phyloP scores from a whole-genome alignment of 176 grass and related monocot species.

The Rhipidocladum racemiflorum region DNA sequence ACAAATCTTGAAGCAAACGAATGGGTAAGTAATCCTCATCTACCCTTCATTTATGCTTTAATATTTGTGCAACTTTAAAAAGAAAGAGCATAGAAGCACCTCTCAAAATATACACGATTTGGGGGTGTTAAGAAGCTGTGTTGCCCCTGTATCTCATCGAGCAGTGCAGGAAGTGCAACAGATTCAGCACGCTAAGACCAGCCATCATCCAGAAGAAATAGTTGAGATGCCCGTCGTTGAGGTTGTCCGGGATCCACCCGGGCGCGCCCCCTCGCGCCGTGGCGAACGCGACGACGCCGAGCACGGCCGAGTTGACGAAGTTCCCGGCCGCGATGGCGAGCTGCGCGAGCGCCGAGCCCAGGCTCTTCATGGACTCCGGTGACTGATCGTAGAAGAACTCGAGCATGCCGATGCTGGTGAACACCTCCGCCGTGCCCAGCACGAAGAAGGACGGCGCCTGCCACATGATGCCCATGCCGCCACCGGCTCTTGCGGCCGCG shows the following conservation, averaged over 20 bases:
- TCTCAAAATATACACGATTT: too few species aligned
- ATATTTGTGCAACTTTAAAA: too few species aligned
- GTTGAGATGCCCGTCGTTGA: constrained; percentile 47
- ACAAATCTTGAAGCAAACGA: too few species aligned
- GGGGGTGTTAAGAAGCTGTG: not conserved
- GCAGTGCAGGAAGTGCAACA: constrained; percentile 32
- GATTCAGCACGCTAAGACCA: constrained; percentile 21
- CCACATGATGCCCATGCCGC: constrained; percentile 34
- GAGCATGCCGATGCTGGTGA: constrained; percentile 28
- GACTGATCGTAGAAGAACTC: constrained; percentile 57
- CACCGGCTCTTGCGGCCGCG: not conserved
- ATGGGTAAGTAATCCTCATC: too few species aligned
- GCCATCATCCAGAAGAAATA: constrained; percentile 53
- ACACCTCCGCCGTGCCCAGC: constrained; percentile 30
- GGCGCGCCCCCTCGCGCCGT: constrained; percentile 18
- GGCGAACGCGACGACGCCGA: constrained; percentile 11
- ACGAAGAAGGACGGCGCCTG: constrained; percentile 38
- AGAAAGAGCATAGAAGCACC: too few species aligned
- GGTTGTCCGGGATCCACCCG: constrained; percentile 49
- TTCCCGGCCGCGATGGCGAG: constrained; percentile 30
- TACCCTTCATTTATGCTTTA: too few species aligned
- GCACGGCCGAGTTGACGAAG: constrained; percentile 40
- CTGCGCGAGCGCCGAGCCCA: constrained; percentile 21
- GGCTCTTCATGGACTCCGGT: constrained; percentile 47
- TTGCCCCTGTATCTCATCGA: constrained; percentile 28